Conservation (phyloP, 2,329 filamentous ascomycete genomes). For the Curvularia hawaiiensis region DNA sequence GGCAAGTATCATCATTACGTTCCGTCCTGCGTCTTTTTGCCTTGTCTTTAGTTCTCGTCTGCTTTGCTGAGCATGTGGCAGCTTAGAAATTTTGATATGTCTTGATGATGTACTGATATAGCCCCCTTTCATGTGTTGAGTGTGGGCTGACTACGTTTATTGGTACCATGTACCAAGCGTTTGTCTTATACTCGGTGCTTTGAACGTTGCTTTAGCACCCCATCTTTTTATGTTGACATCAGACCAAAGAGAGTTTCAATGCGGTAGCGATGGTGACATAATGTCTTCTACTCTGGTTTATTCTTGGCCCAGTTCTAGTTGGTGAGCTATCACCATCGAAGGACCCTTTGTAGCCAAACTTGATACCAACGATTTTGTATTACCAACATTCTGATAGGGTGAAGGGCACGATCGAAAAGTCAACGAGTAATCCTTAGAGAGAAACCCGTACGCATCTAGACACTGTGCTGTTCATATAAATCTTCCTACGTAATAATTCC, state of each 20-base stretch:
- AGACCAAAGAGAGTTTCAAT: neutral
- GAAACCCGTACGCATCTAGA: neutral
- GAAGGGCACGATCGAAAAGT: neutral
- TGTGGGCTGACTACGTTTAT: neutral
- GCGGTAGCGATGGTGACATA: neutral
- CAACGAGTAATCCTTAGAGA: neutral
- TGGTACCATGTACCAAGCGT: neutral
- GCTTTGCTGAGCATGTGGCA: neutral
- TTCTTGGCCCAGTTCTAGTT: neutral
- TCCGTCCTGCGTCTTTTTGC: neutral
- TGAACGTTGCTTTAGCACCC: neutral
- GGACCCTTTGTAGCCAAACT: neutral
- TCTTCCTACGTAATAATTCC: neutral
- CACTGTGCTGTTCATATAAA: neutral
- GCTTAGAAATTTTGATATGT: neutral
- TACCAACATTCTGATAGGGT: neutral
- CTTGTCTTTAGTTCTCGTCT: neutral
- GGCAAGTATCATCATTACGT: neutral
- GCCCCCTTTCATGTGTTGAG: neutral
- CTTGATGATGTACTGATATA: neutral
- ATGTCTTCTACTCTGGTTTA: neutral
- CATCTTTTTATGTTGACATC: neutral
- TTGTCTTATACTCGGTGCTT: neutral
- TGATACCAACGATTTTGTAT: neutral
- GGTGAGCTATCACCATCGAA: neutral